Conservation (phyloP, 129 eudicot genomes). For the Heracleum sosnowskyi region DNA sequence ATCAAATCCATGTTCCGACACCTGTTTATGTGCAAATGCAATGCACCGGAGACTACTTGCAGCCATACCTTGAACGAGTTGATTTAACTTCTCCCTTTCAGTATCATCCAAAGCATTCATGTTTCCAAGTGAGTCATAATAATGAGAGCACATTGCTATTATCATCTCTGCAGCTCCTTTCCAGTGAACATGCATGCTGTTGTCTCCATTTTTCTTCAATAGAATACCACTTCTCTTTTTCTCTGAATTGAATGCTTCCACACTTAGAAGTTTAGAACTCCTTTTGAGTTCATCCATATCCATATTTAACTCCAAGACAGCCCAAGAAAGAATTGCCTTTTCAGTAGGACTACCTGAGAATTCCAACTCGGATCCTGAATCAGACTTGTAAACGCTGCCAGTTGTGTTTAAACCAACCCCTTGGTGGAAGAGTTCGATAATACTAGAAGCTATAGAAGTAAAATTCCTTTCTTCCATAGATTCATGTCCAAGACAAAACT, state of each 20-base stretch:
- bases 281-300: constrained; percentile 26
- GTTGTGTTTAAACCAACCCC: constrained; percentile 37
- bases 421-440: constrained; percentile 28
- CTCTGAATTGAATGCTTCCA: constrained; percentile 39
- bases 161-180: constrained; percentile 59
- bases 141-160: constrained; percentile 30
- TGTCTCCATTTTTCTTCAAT: constrained; percentile 25
- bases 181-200: constrained; percentile 38
- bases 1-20: neutral
- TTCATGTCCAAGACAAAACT: constrained; percentile 36
- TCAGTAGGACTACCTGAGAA: constrained; percentile 43
- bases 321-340: constrained; percentile 48
- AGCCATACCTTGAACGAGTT: constrained; percentile 37
- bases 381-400: constrained; percentile 26
- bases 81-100: constrained; percentile 18
- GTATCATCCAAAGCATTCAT: constrained; percentile 14
- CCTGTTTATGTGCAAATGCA: constrained; percentile 35
- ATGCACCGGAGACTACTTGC: constrained; percentile 40
- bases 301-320: constrained; percentile 27
- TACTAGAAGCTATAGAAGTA: constrained; percentile 8
- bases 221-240: constrained; percentile 40
- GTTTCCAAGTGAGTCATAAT: constrained; percentile 27
- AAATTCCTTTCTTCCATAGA: constrained; percentile 8
- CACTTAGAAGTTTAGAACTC: constrained; percentile 21
- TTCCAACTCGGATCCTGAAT: constrained; percentile 11